Conservation (phyloP, 116 monocot genomes). For the Zostera marina region DNA sequence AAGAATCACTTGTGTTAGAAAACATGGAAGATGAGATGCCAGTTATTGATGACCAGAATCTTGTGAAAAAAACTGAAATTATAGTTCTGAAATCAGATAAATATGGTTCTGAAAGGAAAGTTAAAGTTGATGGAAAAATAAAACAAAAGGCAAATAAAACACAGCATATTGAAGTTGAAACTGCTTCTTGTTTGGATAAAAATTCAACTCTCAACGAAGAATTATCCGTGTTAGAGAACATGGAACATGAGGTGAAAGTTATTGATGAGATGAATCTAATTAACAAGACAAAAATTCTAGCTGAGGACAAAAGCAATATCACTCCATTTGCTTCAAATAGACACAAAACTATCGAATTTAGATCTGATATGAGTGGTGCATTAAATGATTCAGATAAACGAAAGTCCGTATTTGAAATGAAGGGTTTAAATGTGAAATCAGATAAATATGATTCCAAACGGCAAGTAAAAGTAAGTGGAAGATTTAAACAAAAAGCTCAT, state of each 20-base stretch:
- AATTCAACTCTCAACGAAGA: neutral
- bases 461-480: neutral
- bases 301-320: slow-evolving; percentile 8
- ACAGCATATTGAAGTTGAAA: slow-evolving; percentile 5
- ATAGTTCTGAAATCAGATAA: neutral
- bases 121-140: neutral
- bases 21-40: slow-evolving; percentile 5
- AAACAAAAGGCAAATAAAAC: slow-evolving; percentile 8
- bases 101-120: neutral
- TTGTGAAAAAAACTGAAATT: slow-evolving; percentile 1
- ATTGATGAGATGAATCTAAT: slow-evolving; percentile 6
- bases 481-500: slow-evolving; percentile 9
- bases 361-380: neutral
- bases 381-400: slow-evolving; percentile 46
- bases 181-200: slow-evolving; percentile 9
- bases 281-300: slow-evolving; percentile 2
- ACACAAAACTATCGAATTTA: slow-evolving; percentile 1
- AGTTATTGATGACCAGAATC: slow-evolving; percentile 7
- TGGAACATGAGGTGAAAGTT: slow-evolving; percentile 4
- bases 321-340: neutral
- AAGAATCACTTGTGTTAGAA: neutral
- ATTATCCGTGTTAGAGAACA: neutral
- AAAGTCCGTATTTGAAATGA: slow-evolving; percentile 25
- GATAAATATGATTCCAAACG: neutral
- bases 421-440: neutral